These are phyloP conservation scores for Wickerhamomyces strasburgensis DNA, from an alignment of 805 yeast species.

Conservation along the genomic window DNA sequence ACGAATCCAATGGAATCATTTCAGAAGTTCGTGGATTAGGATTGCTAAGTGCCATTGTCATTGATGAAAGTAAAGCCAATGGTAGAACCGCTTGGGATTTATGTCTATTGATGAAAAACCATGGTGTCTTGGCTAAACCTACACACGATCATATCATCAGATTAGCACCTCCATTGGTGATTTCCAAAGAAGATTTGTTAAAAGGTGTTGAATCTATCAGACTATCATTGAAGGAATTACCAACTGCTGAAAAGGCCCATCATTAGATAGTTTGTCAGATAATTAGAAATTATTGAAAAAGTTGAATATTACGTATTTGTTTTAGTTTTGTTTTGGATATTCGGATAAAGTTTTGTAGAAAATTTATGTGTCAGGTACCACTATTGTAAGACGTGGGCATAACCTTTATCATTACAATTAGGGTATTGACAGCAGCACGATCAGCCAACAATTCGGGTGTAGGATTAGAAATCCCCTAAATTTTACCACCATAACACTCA, in stretches of 20 bases:
- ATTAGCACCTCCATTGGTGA: constrained; percentile 93
- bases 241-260: constrained; percentile 44
- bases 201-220: constrained; percentile 76
- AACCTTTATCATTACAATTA: no score
- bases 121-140: constrained; percentile 92
- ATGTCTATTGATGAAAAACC: constrained; percentile 80
- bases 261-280: constrained; percentile 25
- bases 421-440: no score
- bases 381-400: no score
- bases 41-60: constrained; percentile 83
- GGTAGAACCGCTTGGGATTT: constrained; percentile 97
- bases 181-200: constrained; percentile 77
- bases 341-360: no score
- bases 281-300: no score
- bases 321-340: no score
- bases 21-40: constrained; percentile 67
- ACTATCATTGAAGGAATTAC: constrained; percentile 49
- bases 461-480: no score
- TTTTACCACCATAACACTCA: no score
- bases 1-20: constrained; percentile 49
- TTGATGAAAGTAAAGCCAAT: constrained; percentile 75
- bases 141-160: constrained; percentile 95
- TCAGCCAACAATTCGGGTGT: no score
- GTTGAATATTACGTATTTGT: no score
- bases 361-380: no score